Evolutionary conservation across 305 asterid species (phyloP).

Genomic region (Fraxinus paxiana): DNA sequence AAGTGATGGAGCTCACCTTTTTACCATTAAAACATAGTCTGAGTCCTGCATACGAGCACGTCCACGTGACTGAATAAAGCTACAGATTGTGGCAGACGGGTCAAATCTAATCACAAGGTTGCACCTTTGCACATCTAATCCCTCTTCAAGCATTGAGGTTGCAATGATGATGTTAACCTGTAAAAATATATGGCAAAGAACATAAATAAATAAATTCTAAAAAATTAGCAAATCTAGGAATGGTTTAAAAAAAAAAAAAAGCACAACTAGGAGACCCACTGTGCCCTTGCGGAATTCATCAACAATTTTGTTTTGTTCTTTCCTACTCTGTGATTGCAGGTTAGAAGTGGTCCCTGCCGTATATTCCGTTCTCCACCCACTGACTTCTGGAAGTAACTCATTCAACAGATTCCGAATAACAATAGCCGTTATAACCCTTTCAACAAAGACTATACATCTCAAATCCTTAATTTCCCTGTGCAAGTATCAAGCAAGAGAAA

Average conservation of each 20-base stretch:
- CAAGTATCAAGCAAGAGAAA: conserved; percentile 3
- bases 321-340: conserved; percentile 57
- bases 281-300: conserved; percentile 64
- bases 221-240: neutral
- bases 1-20: conserved; percentile 42
- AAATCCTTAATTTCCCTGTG: conserved; percentile 57
- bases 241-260: neutral
- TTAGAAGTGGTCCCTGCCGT: conserved; percentile 55
- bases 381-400: conserved; percentile 45
- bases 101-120: conserved; percentile 87
- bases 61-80: conserved; percentile 92
- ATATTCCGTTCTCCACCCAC: conserved; percentile 69
- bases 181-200: conserved; percentile 5
- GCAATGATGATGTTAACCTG: conserved; percentile 82
- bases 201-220: neutral
- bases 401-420: conserved; percentile 54
- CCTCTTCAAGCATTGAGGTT: conserved; percentile 89
- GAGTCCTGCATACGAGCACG: conserved; percentile 88
- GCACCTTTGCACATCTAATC: conserved; percentile 87
- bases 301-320: conserved; percentile 52
- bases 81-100: conserved; percentile 64
- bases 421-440: conserved; percentile 71
- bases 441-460: conserved; percentile 86
- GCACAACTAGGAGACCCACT: conserved; percentile 31
- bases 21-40: conserved; percentile 63